Conservation (phyloP, 441 rosid genomes). For the Erodium trifolium region DNA sequence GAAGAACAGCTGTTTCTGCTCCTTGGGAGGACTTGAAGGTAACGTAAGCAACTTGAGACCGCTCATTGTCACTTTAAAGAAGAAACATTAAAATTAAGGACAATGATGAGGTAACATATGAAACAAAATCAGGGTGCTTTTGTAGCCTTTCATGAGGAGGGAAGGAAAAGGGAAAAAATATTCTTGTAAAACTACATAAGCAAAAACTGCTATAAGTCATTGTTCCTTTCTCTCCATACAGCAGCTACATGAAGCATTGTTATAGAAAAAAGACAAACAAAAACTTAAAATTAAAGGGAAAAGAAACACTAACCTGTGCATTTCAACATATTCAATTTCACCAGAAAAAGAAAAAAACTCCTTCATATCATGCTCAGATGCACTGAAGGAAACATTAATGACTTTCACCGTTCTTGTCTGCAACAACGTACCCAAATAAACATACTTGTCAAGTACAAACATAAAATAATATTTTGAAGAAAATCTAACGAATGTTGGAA, state of each 20-base stretch:
- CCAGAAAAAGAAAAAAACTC: slow-evolving; percentile 75
- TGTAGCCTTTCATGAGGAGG: not conserved
- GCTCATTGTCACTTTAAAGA: slow-evolving; percentile 30
- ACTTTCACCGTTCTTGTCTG: not conserved
- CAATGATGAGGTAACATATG: not conserved
- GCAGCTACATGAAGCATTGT: not conserved
- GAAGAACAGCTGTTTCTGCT: slow-evolving; percentile 58
- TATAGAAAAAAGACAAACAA: slow-evolving; percentile 10
- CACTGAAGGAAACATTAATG: slow-evolving; percentile 43
- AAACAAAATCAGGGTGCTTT: not conserved
- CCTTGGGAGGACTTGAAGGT: slow-evolving; percentile 61
- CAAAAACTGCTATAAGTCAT: not conserved
- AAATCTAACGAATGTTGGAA: not conserved
- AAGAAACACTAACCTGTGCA: slow-evolving; percentile 33
- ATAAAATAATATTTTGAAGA: no score
- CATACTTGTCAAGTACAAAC: not conserved
- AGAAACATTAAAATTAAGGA: not conserved
- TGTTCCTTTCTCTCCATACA: not conserved
- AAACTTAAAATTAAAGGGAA: not conserved
- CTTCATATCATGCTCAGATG: slow-evolving; percentile 43
- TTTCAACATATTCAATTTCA: slow-evolving; percentile 44
- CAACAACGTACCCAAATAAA: slow-evolving; percentile 3
- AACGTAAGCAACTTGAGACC: slow-evolving; percentile 44
- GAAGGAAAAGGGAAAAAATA: not conserved
- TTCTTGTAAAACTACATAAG: not conserved